Evolutionary conservation across 768 basidiomycete species (phyloP), one percentile per base, ranked within the genome.

Genomic region (Myochromella boudieri): DNA sequence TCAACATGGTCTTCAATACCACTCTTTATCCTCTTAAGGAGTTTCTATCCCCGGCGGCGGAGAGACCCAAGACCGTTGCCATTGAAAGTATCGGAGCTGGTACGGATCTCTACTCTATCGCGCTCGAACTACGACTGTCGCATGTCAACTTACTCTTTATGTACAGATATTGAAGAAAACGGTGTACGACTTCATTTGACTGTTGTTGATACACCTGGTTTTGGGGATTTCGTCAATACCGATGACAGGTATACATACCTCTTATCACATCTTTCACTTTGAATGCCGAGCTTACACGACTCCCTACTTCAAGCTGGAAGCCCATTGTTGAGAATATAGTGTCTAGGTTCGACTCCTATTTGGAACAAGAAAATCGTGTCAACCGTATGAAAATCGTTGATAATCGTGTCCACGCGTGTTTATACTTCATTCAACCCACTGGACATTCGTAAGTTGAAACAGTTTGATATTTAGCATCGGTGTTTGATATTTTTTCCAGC

Each of bases 201-300:
- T n/a, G 95, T 99, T 52, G 97, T 99, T 53, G 97, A 99, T 66
- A 99, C 95, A 21, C 97, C 97, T 46, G 97, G 97, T 26, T 99
- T 97, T 62, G 97, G 97, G 51, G 97, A 99, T 68, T 98, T 97
- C 67, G 95, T 98, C 63, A 97, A 99, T 77, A 99, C 98, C 67
- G 92, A 97, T 58, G 93, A 97, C 62, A 94, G 94, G 93, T 92
- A 53, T 17, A n/a, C n/a, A n/a, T n/a, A 14, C 55, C 71, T 54
- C 54, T 57, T 38, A 54, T 48, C 44, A 43, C 43, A 47, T 46
- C 49, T 53, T 41, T 57, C 38, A 31, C 17, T 29, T 22, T 17
- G 26, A 41, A 44, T 41, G 39, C 46, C 56, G 44, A 53, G 57
- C 33, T 52, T 53, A 55, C 25, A 54, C 59, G 55, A 41, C 51